Base-by-base conservation (phyloP, 805 yeast species). In the Middelhovenomyces tepae region DNA sequence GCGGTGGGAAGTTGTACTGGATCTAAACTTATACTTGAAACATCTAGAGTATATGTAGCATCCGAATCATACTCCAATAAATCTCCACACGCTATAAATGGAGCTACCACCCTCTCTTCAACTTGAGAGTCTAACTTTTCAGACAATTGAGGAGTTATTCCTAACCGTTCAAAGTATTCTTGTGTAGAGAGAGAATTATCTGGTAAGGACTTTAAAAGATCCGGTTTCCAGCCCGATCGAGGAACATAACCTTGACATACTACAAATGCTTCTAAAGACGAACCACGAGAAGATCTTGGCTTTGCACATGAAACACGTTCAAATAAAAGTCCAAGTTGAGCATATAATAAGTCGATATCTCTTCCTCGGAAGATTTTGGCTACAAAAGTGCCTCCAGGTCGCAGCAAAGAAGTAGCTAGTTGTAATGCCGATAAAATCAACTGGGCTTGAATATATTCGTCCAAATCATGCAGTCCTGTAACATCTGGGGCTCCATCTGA, bases 401-500 rank as follows among this genome's bases (percentile, higher is more conserved):
- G 75, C 40, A 91, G 66, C 13, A 91, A 67, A 52, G 95, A 85
- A 1, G 95, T 82, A 2, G 97, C 87, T 36, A 91, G 64, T 49
- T 86, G 95, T 36, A 91, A 62, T 1, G 98, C 98, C 24, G 95
- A 79, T 46, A 87, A 64, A 33, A 91, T 82, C 37, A 91, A 64
- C 54, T 91, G 97, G 2, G 95, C 95, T 61, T 91, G 98, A 37
- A 91, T 82, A 53, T 89, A 91, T 57, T 91, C 98, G 56, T 91
- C 98, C 38, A 91, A 64, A 57, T 91, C 98, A 54, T 91, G 98
- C 32, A 91, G 59, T 1, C 98, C 98, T 0, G 98, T 91, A 15
- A 91, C 98, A 59, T 91, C 98, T 2, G 98, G 98, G 0, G 98
- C 98, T 37, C 98, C 98, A 56, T 91, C 97, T 27, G 94, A 79